These are phyloP conservation scores for Diversispora epigaea DNA, from an alignment of 192 early-diverging fungal genomes.

Conservation along the genomic window DNA sequence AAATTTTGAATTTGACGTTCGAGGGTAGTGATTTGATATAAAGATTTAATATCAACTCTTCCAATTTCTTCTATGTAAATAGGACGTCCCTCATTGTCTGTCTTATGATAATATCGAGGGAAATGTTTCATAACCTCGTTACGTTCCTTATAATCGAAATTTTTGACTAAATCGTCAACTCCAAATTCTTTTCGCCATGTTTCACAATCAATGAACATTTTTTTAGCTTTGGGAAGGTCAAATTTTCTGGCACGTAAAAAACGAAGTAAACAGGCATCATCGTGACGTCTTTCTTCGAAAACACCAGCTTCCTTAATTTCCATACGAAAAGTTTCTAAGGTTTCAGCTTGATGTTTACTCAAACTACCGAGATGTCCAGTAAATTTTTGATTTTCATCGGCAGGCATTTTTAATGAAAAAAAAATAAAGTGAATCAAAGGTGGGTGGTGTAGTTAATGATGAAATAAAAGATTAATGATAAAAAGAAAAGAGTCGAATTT, in stretches of 20 bases:
- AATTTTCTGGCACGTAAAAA: constrained; percentile 77
- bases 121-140: constrained; percentile 63
- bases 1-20: constrained; percentile 74
- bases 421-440: no score
- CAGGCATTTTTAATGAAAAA: constrained; percentile 3
- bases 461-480: no score
- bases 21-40: constrained; percentile 63
- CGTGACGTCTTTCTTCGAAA: constrained; percentile 59
- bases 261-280: constrained; percentile 67
- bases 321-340: constrained; percentile 58
- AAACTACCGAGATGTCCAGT: constrained; percentile 62
- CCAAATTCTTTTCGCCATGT: constrained; percentile 66
- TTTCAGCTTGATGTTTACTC: constrained; percentile 55
- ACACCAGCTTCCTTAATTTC: constrained; percentile 54
- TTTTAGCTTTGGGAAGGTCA: constrained; percentile 60
- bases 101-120: constrained; percentile 76
- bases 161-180: constrained; percentile 52
- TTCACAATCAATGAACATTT: constrained; percentile 70
- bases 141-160: constrained; percentile 67
- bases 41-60: constrained; percentile 58
- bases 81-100: constrained; percentile 71
- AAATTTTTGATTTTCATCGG: constrained; percentile 32
- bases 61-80: constrained; percentile 76
- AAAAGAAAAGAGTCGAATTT: no score
- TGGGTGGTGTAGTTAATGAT: no score